These are phyloP conservation scores for Tricholoma matsutake DNA, from an alignment of 768 basidiomycete species.

Conservation along the genomic window DNA sequence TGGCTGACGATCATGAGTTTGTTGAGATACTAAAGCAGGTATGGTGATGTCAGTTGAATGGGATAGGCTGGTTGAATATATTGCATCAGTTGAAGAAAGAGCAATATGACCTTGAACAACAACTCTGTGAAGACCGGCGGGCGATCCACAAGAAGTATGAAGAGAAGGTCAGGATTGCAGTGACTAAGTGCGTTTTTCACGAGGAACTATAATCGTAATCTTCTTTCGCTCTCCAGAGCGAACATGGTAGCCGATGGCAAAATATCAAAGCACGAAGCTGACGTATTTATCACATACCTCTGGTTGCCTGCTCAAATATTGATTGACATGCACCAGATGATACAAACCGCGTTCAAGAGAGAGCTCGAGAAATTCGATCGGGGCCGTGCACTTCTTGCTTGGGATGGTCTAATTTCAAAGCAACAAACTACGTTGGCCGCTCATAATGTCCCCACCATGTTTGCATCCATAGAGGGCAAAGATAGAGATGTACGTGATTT, in stretches of 20 bases:
- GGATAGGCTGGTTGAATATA: background rate
- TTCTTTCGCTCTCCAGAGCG: constrained; percentile 43
- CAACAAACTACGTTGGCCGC: constrained; percentile 66
- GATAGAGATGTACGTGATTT: constrained; percentile 53
- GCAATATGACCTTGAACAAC: constrained; percentile 66
- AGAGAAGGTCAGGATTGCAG: constrained; percentile 66
- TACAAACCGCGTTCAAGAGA: constrained; percentile 59
- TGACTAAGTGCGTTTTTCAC: constrained; percentile 53
- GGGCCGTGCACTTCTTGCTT: constrained; percentile 68
- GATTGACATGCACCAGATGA: constrained; percentile 43
- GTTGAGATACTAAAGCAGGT: constrained; percentile 52
- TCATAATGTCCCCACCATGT: constrained; percentile 72
- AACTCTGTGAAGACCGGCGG: constrained; percentile 65
- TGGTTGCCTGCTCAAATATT: constrained; percentile 2
- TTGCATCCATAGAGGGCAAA: constrained; percentile 41
- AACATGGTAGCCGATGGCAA: constrained; percentile 55
- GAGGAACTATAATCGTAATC: background rate
- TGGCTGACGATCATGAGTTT: constrained; percentile 54
- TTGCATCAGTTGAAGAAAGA: constrained; percentile 60
- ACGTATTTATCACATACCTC: constrained; percentile 33
- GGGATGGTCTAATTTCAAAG: constrained; percentile 69
- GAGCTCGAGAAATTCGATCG: constrained; percentile 67
- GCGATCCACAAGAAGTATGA: constrained; percentile 63
- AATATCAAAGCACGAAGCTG: constrained; percentile 67
- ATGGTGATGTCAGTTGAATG: constrained; percentile 10